phyloP scores from a whole-genome alignment of 2,329 filamentous ascomycete species.

The Dothistroma pini region DNA sequence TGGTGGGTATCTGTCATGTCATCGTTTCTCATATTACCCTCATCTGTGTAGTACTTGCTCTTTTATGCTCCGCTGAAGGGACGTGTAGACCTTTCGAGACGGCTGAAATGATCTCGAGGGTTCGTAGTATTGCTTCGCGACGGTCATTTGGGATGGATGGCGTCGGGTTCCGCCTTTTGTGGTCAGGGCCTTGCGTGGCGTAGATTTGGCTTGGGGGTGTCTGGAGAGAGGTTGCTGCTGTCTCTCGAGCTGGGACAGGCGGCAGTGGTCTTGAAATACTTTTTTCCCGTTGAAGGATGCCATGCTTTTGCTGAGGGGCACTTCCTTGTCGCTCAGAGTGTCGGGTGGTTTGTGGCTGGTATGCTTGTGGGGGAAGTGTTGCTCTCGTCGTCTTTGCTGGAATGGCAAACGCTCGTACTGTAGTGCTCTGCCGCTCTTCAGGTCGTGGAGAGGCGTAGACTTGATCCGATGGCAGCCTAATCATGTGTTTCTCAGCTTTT shows the following conservation, averaged over 20 bases:
- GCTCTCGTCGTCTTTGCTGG: too few relatives aligned
- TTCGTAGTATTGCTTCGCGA: slow-evolving; percentile 22
- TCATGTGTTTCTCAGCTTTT: not conserved
- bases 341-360: too few relatives aligned
- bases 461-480: not conserved
- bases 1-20: not conserved
- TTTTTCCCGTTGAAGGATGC: not conserved
- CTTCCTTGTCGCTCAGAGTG: not conserved
- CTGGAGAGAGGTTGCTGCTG: slow-evolving; percentile 1
- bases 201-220: not conserved
- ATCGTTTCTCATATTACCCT: not conserved
- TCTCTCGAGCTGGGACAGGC: not conserved
- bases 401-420: too few relatives aligned
- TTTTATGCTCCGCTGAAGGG: not conserved
- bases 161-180: not conserved
- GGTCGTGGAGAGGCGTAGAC: too few relatives aligned
- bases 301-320: not conserved
- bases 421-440: too few relatives aligned
- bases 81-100: slow-evolving; percentile 9
- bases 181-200: not conserved
- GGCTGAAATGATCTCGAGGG: slow-evolving; percentile 22
- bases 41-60: not conserved
- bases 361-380: too few relatives aligned
- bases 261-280: slow-evolving; percentile 1
- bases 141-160: slow-evolving; percentile 9